Evolutionary conservation across 345 rosid species (phyloP).

Genomic region (Aquilaria yunnanensis): DNA sequence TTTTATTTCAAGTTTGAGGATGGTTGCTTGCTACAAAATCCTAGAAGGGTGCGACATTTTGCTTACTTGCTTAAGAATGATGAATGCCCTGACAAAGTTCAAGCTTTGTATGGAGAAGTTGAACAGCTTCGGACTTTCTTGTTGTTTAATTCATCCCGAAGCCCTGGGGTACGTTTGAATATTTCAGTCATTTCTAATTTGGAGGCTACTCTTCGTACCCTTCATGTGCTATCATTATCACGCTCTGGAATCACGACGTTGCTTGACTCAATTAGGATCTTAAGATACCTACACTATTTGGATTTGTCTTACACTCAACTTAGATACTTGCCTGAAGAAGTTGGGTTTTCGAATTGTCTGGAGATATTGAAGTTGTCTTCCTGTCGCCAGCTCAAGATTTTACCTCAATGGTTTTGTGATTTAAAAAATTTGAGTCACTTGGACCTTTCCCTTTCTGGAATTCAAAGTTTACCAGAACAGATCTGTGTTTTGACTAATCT

Average conservation of each 20-base stretch:
- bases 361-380: too few species aligned
- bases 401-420: neutral
- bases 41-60: constrained; percentile 10
- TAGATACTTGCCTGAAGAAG: neutral
- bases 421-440: neutral
- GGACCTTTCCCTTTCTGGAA: neutral
- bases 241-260: neutral
- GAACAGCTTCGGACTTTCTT: constrained; percentile 11
- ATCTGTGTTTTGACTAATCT: constrained; percentile 1
- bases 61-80: neutral
- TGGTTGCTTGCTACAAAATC: neutral
- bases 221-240: constrained; percentile 7
- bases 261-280: neutral
- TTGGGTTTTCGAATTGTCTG: too few species aligned
- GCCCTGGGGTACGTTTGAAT: neutral
- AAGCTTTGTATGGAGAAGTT: neutral
- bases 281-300: constrained; percentile 10
- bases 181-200: neutral
- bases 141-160: neutral
- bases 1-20: constrained; percentile 2
- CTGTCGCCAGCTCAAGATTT: neutral
- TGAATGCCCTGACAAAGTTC: neutral
- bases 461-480: neutral
- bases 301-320: constrained; percentile 5
- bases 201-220: neutral